Evolutionary conservation across 2,329 filamentous ascomycete species (phyloP), one percentile per base, ranked within the genome.

Genomic region (Diaporthe humulicola): DNA sequence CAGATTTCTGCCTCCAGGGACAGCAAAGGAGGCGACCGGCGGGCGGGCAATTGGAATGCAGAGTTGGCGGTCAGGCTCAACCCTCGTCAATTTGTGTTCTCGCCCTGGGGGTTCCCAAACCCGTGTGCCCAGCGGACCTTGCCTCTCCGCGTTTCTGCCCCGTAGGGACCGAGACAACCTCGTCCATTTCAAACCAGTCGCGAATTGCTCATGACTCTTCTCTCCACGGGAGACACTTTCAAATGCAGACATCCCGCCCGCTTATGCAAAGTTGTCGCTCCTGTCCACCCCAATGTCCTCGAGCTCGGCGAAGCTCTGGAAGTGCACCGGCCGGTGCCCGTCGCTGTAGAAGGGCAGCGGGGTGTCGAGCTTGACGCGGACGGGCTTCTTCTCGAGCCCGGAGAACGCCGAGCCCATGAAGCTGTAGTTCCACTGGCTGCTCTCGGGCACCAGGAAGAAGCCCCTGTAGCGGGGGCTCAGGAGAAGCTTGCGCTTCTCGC

Each of bases 271-370:
- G 83, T 96, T 96, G 86, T 99, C 96, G 77, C 91, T 91, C 80
- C 95, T 90, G 84, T 99, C 97, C 61, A 98, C 96, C 91, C 96
- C 98, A 56, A 98, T 94, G 84, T 99, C 96, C 86, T 99, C 97
- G 82, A 99, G 85, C 87, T 99, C 96, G 1, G 96, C 95, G 86
- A 99, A 99, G 84, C 95, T 98, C 83, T 96, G 93, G 90, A 99
- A 99, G 86, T 99, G 97, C 73, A 98, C 87, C 22, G 96, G 96
- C 36, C 97, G 91, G 85, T 99, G 97, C 80, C 95, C 90, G 80
- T 96, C 95, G 82, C 94, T 96, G 86, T 99, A 99, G 86, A 98
- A 98, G 12, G 94, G 89, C 78, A 93, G 85, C 25, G 97, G 97
- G 57, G 95, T 97, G 84, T 98, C 97, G 72, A 99, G 92, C 88